Percentiles rank a stretch among this genome's conserved stretches.
Evolutionary conservation across 495 filamentous ascomycete species (phyloP).

Genomic region (Chaetomium cochliodes): DNA sequence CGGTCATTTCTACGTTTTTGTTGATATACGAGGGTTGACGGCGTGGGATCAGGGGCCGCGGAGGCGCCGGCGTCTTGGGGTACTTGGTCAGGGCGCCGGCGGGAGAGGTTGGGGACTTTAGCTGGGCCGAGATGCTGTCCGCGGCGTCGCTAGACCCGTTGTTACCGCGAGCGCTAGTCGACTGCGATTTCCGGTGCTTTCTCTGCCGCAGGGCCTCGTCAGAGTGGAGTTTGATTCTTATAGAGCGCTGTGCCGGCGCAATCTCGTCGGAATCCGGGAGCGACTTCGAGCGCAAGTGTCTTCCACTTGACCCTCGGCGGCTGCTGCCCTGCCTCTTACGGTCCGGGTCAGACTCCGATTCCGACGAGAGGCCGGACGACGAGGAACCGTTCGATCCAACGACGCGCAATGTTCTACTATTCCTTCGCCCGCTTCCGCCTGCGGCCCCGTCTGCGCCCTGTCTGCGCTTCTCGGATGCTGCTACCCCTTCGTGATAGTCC

Average conservation of each 20-base stretch:
- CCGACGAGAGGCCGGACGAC: conserved; percentile 57
- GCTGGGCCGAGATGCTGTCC: conserved; percentile 48
- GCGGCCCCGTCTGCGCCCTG: conserved; percentile 16
- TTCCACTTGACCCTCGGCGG: conserved; percentile 26
- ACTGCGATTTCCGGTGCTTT: conserved; percentile 56
- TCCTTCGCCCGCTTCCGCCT: conserved; percentile 15
- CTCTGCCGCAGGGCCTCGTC: conserved; percentile 68
- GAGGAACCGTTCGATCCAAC: conserved; percentile 59
- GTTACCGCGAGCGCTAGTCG: conserved; percentile 37
- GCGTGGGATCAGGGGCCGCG: conserved; percentile 81
- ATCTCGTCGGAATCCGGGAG: conserved; percentile 56
- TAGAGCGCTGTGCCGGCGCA: conserved; percentile 70
- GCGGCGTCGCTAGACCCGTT: conserved; percentile 1
- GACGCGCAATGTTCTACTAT: conserved; percentile 37
- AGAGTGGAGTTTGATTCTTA: conserved; percentile 85
- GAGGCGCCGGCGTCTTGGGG: conserved; percentile 82
- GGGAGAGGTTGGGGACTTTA: conserved; percentile 91
- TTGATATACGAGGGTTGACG: conserved; percentile 78
- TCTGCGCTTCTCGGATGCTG: conserved; percentile 34
- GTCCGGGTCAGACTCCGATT: conserved; percentile 57
- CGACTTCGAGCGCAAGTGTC: conserved; percentile 56
- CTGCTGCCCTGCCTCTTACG: conserved; percentile 26
- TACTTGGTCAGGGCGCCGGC: conserved; percentile 80
- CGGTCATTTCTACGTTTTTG: conserved; percentile 41
- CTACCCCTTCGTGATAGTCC: conserved; percentile 40